Percentiles rank a stretch among this genome's conserved stretches.
Conservation (phyloP, 805 yeast species). For the Ogataea zsoltii region DNA sequence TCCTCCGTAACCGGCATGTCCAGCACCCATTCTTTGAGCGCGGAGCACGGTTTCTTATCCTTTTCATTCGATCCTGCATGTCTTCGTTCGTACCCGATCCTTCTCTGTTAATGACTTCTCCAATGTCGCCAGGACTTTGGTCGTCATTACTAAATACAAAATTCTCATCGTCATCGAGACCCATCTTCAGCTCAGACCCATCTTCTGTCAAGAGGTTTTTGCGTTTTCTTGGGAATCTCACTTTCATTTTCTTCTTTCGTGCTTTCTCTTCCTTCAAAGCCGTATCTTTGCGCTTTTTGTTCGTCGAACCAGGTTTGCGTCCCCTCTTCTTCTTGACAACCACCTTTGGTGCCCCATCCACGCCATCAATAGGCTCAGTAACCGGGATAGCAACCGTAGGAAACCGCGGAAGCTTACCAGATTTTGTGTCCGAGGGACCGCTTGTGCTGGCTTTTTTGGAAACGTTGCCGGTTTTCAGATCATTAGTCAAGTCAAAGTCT, state of each 20-base stretch:
- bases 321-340: constrained; percentile 20
- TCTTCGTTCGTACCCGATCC: constrained; percentile 11
- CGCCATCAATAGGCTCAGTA: constrained; percentile 7
- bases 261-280: constrained; percentile 13
- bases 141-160: constrained; percentile 9
- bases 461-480: constrained; percentile 8
- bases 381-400: constrained; percentile 10
- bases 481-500: constrained; percentile 11
- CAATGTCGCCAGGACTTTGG: constrained; percentile 5
- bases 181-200: constrained; percentile 12
- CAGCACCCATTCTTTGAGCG: constrained; percentile 59
- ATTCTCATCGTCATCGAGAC: constrained; percentile 12
- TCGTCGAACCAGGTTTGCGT: constrained; percentile 23
- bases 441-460: constrained; percentile 3
- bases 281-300: constrained; percentile 19
- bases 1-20: constrained; percentile 75
- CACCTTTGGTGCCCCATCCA: constrained; percentile 5
- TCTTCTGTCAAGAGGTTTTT: constrained; percentile 9
- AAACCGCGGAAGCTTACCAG: constrained; percentile 9
- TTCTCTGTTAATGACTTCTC: constrained; percentile 4
- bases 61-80: constrained; percentile 18
- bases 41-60: constrained; percentile 20
- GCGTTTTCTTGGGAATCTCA: constrained; percentile 18
- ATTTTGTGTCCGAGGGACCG: too few species aligned
- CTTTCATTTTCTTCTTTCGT: constrained; percentile 18